phyloP scores from a whole-genome alignment of 2,329 filamentous ascomycete genomes.

The Xylaria sp. region DNA sequence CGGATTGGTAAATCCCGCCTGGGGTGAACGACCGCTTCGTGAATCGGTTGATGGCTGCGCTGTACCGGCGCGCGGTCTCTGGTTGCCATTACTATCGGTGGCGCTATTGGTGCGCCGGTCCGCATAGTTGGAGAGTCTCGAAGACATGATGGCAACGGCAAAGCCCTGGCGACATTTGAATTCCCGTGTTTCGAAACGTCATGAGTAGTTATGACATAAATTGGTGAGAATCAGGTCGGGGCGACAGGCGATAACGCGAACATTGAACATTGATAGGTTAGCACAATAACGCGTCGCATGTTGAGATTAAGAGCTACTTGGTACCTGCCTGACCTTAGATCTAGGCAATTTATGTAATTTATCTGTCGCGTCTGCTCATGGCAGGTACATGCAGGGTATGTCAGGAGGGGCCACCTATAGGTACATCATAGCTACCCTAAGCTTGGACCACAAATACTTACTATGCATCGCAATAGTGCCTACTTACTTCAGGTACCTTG shows the following conservation, averaged over 20 bases:
- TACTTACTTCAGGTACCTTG: neutral
- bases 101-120: constrained; percentile 57
- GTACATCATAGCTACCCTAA: neutral
- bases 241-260: neutral
- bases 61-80: constrained; percentile 42
- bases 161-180: constrained; percentile 41
- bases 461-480: neutral
- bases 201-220: constrained; percentile 24
- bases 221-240: neutral
- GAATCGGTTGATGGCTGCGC: constrained; percentile 47
- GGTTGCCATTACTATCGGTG: constrained; percentile 47
- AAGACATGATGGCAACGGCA: constrained; percentile 47
- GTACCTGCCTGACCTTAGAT: no score
- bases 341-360: neutral
- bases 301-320: neutral
- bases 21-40: constrained; percentile 50
- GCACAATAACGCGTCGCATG: constrained; percentile 32
- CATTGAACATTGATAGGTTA: no score
- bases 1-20: constrained; percentile 51
- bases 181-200: constrained; percentile 29
- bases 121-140: constrained; percentile 53
- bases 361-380: neutral
- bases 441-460: constrained; percentile 3
- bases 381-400: constrained; percentile 4
- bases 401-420: neutral